Evolutionary conservation across 441 rosid species (phyloP), one percentile per base, ranked within the genome.

Genomic region (Mallotus repandus): DNA sequence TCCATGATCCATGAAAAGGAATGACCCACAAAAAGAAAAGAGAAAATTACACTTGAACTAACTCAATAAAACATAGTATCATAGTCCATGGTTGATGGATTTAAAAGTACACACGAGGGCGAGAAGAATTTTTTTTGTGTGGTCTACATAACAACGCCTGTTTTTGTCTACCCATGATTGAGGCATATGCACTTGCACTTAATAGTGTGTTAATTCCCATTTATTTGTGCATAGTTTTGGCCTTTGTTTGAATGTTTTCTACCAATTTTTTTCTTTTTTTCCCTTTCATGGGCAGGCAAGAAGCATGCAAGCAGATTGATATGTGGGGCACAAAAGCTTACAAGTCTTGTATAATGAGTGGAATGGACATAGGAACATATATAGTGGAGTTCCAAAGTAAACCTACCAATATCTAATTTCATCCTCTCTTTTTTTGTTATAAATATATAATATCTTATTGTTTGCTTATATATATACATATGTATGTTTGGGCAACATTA

Each of bases 101-200:
- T 56, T 72, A 53, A 45, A 83, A 81, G 86, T 80, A 77, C 83
- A 76, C 49, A 57, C 61, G 67, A 69, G 49, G 29, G 9, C 22
- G 22, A 66, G 25, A 72, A 14, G 53, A 10, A 2, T 21, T 14
- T 35, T 29, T 14, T 14, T 66, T 76, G 77, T 74, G 75, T 73
- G 84, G 84, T 81, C 76, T 78, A 64, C 78, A 70, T 13, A 22
- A 48, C 71, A 72, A 73, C 79, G 70, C 77, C 81, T 74, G 57
- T 69, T 69, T n/a, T 32, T 82, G 86, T 78, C 85, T 60, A 83
- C 89, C 74, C 84, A 74, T 81, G 73, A 76, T 72, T 81, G 71
- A 74, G 62, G 61, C 74, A 78, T 71, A 46, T 48, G 57, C 80
- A 68, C 77, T 78, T 74, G 46, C 66, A 48, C 63, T 53, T 71